phyloP scores from a whole-genome alignment of 129 eudicot genomes.

The Ambrosia trifida region DNA sequence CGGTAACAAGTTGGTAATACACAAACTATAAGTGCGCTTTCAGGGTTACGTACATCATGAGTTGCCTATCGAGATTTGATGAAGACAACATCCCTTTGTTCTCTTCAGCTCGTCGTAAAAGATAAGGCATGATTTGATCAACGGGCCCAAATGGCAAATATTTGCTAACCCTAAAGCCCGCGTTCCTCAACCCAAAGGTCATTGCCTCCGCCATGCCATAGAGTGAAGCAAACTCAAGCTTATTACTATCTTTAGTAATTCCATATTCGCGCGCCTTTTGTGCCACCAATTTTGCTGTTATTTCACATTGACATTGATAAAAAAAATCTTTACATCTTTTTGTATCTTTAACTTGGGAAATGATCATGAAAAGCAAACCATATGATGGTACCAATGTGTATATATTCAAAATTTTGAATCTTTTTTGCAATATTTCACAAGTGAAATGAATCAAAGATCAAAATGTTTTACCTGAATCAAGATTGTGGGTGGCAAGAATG shows the following conservation, averaged over 20 bases:
- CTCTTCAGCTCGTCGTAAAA: conserved; percentile 84
- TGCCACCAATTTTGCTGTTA: conserved; percentile 61
- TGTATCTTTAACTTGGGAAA: neutral
- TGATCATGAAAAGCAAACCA: neutral
- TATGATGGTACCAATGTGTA: neutral
- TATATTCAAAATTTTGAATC: conserved; percentile 17
- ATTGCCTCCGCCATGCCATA: conserved; percentile 87
- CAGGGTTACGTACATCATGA: conserved; percentile 53
- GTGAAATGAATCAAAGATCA: neutral
- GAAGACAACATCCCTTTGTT: conserved; percentile 79
- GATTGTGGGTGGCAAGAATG: conserved; percentile 82
- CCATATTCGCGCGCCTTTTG: conserved; percentile 59
- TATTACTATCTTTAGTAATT: conserved; percentile 48
- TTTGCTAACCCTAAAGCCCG: conserved; percentile 79
- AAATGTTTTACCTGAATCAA: conserved; percentile 60
- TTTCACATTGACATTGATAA: neutral
- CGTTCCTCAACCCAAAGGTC: conserved; percentile 62
- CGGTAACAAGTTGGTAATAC: neutral
- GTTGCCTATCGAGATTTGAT: conserved; percentile 59
- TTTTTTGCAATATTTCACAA: neutral
- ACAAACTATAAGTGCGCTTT: neutral
- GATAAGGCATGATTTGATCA: conserved; percentile 88
- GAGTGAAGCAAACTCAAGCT: conserved; percentile 79
- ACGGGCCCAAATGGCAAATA: conserved; percentile 90
- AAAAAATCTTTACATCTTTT: neutral